Conservation (phyloP, 2,329 filamentous ascomycete species). For the Epichloe sylvatica region DNA sequence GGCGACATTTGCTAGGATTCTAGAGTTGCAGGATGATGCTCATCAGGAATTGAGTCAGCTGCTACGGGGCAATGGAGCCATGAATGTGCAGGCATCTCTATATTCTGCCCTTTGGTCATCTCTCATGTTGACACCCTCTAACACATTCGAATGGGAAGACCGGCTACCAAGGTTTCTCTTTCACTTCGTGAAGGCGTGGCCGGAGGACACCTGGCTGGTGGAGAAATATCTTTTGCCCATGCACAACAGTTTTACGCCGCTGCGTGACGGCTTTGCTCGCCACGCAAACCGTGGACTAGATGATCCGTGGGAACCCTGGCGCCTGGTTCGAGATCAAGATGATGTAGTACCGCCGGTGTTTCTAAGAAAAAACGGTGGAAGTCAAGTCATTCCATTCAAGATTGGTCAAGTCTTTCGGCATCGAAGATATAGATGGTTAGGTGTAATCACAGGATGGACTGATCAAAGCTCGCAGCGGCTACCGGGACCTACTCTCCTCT, state of each 20-base stretch:
- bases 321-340: slow-evolving; percentile 31
- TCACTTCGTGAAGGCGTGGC: slow-evolving; percentile 22
- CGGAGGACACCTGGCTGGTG: slow-evolving; percentile 59
- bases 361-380: slow-evolving; percentile 15
- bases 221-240: slow-evolving; percentile 51
- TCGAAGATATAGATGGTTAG: slow-evolving; percentile 63
- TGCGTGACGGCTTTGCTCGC: slow-evolving; percentile 14
- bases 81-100: slow-evolving; percentile 43
- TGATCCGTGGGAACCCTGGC: slow-evolving; percentile 18
- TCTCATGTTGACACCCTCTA: slow-evolving; percentile 38
- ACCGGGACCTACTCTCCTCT: slow-evolving; percentile 11
- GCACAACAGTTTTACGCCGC: slow-evolving; percentile 30
- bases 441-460: slow-evolving; percentile 82
- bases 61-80: slow-evolving; percentile 19
- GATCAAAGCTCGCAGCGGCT: slow-evolving; percentile 24
- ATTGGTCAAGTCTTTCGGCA: slow-evolving; percentile 81
- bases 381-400: slow-evolving; percentile 32
- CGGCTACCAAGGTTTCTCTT: slow-evolving; percentile 50
- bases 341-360: slow-evolving; percentile 23
- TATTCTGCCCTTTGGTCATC: slow-evolving; percentile 65
- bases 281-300: slow-evolving; percentile 14
- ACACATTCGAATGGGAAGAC: slow-evolving; percentile 40
- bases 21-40: slow-evolving; percentile 15
- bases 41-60: slow-evolving; percentile 20
- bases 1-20: slow-evolving; percentile 38